Percentiles rank a stretch among this genome's conserved stretches.
Evolutionary conservation across 164 flowering plant species (phyloP).

Genomic region (Echeveria elegans): DNA sequence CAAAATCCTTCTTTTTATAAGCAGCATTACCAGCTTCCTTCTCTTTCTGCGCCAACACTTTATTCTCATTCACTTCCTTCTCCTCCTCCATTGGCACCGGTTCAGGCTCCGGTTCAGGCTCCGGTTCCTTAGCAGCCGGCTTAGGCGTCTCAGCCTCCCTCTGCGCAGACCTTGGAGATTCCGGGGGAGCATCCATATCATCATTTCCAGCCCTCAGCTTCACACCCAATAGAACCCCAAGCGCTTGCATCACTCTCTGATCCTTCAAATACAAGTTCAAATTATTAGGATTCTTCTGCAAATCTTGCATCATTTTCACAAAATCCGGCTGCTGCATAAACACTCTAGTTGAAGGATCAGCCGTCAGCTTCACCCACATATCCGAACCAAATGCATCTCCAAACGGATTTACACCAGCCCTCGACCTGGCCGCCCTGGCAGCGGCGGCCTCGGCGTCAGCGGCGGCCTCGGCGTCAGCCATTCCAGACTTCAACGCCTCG

Average conservation of each 20-base stretch:
- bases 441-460: constrained; percentile 37
- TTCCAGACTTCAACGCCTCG: constrained; percentile 69
- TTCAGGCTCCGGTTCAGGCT: constrained; percentile 31
- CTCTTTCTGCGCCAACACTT: constrained; percentile 66
- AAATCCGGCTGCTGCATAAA: constrained; percentile 84
- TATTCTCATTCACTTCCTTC: constrained; percentile 47
- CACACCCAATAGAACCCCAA: constrained; percentile 70
- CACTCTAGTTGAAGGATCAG: constrained; percentile 58
- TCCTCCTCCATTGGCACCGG: constrained; percentile 39
- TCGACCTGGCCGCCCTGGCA: constrained; percentile 15
- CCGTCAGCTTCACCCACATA: constrained; percentile 87
- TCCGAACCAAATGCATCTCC: constrained; percentile 86
- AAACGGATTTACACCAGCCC: constrained; percentile 33
- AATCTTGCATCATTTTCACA: constrained; percentile 69
- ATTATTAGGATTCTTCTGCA: constrained; percentile 76
- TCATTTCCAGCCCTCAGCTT: constrained; percentile 37
- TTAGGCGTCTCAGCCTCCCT: constrained; percentile 18
- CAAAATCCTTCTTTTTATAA: constrained; percentile 95
- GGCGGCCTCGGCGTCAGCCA: constrained; percentile 44
- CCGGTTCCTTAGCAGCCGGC: constrained; percentile 23
- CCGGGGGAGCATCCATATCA: constrained; percentile 34
- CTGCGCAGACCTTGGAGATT: constrained; percentile 10
- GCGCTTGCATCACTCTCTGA: constrained; percentile 80
- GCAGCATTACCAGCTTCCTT: constrained; percentile 91
- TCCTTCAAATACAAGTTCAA: constrained; percentile 69